Conservation (phyloP, 192 early-diverging fungal genomes). For the Backusella westeae region DNA sequence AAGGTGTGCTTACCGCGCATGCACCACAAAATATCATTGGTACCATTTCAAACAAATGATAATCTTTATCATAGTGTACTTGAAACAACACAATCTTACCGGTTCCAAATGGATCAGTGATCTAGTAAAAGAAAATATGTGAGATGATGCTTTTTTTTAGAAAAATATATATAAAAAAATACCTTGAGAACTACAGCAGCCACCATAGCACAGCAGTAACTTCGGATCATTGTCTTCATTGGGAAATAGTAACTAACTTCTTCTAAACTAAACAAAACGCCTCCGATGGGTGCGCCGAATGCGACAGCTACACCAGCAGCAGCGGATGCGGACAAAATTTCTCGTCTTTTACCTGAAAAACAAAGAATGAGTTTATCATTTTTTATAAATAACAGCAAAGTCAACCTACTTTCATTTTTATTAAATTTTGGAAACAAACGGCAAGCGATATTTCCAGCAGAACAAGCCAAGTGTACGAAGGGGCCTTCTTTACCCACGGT, state of each 20-base stretch:
- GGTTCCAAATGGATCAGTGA: conserved; percentile 78
- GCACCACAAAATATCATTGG: conserved; percentile 83
- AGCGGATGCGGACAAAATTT: conserved; percentile 89
- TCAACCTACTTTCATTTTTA: conserved; percentile 71
- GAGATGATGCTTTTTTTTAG: neutral
- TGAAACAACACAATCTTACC: conserved; percentile 87
- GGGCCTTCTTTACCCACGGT: conserved; percentile 93
- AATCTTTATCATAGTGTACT: conserved; percentile 85
- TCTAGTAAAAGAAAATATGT: conserved; percentile 44
- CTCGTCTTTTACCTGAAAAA: conserved; percentile 74
- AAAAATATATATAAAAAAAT: neutral
- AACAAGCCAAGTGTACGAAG: conserved; percentile 89
- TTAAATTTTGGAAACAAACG: conserved; percentile 90
- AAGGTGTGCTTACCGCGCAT: conserved; percentile 57
- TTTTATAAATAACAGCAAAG: neutral
- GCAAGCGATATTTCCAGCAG: conserved; percentile 83
- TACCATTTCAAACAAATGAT: conserved; percentile 90
- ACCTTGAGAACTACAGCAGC: conserved; percentile 84
- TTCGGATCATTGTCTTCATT: conserved; percentile 91
- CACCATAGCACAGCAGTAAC: conserved; percentile 91
- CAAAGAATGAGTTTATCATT: neutral
- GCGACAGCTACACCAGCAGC: conserved; percentile 94
- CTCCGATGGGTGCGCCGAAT: conserved; percentile 96
- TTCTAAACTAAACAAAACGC: conserved; percentile 91
- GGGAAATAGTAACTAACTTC: conserved; percentile 94